Evolutionary conservation across 1,284 basidiomycete genomes (phyloP).

Genomic region (Phellopilus nigrolimitatus): DNA sequence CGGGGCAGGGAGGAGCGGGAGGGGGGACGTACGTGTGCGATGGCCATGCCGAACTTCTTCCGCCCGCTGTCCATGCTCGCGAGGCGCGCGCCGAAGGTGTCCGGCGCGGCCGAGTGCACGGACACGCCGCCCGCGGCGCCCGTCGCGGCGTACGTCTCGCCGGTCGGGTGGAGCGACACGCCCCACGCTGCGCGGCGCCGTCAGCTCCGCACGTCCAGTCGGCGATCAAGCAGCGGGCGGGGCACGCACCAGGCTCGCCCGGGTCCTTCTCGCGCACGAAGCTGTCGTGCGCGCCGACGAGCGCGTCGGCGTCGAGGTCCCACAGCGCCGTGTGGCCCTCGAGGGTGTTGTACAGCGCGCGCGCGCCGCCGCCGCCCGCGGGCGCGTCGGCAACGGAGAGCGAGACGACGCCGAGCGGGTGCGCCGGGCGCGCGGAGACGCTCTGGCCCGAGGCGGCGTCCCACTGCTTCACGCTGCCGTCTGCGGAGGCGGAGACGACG

Average conservation of each 20-base stretch:
- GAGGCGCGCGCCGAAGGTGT: slow-evolving; percentile 57
- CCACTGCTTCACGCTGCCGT: slow-evolving; percentile 71
- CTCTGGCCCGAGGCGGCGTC: slow-evolving; percentile 60
- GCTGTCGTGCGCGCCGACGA: slow-evolving; percentile 66
- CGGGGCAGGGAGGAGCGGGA: slow-evolving; percentile 14
- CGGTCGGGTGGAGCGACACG: slow-evolving; percentile 71
- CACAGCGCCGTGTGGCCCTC: slow-evolving; percentile 75
- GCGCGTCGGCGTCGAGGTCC: slow-evolving; percentile 56
- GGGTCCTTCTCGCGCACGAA: slow-evolving; percentile 50
- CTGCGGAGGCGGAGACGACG: slow-evolving; percentile 66
- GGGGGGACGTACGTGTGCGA: slow-evolving; percentile 58
- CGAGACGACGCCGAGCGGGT: slow-evolving; percentile 71
- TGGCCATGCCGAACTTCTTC: slow-evolving; percentile 78
- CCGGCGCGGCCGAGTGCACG: slow-evolving; percentile 56
- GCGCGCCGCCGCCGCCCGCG: too few species aligned
- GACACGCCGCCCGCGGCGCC: slow-evolving; percentile 70
- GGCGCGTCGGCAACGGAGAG: slow-evolving; percentile 61
- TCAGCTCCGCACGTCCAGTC: background rate
- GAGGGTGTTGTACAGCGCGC: slow-evolving; percentile 70
- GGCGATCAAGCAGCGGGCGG: slow-evolving; percentile 1
- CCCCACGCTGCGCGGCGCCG: slow-evolving; percentile 59
- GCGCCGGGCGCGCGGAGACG: slow-evolving; percentile 55
- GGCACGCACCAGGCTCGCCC: slow-evolving; percentile 63
- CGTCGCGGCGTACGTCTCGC: slow-evolving; percentile 71
- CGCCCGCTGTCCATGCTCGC: slow-evolving; percentile 61